Base-by-base conservation (phyloP, 2,329 filamentous ascomycete genomes). In the Xylaria sp. region DNA sequence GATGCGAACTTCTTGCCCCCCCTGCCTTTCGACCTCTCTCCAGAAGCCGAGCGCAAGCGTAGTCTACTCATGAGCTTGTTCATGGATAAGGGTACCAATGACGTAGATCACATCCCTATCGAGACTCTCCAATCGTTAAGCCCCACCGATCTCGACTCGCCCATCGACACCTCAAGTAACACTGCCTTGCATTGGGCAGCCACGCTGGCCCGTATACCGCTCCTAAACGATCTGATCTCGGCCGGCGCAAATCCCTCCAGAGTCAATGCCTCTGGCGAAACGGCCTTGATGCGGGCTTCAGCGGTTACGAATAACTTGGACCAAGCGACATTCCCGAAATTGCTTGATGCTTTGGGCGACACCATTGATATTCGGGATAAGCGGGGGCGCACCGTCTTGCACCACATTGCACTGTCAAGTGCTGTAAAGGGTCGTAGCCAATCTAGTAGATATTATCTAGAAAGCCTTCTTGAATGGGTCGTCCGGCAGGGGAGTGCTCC, bases 131-230 rank as follows among this genome's bases (percentile, higher is more conserved):
- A 90, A 57, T 90, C 89, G 10, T 86, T 97, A 65, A 91, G 89
- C 1, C 89, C 93, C 0, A 84, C 90, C 46, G 95, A 99, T 73
- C 87, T 98, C 26, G 96, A 99, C 76, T 91, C 96, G 78, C 95
- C 96, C 1, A 93, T 99, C 66, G 96, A 99, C 77, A 87, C 91
- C 31, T 93, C 93, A 67, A 90, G 90, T 42, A 93, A 98, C 77
- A 98, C 94, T 20, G 94, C 94, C 2, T 84, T 99, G 48, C 95
- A 98, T 77, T 99, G 96, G 96, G 96, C 96, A 2, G 94, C 96
- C 5, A 97, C 96, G 4, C 85, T 99, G 56, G 94, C 94, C 2
- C 91, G 95, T 17, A 91, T 97, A 78, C 88, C 92, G 1, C 85
- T 99, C 6, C 84, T 98, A 65, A 90, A 92, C 63, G 87, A 94